Percentiles rank a stretch among this genome's conserved stretches.
Evolutionary conservation across 176 grass and related monocot species (phyloP).

Genomic region (Musa itinerans): DNA sequence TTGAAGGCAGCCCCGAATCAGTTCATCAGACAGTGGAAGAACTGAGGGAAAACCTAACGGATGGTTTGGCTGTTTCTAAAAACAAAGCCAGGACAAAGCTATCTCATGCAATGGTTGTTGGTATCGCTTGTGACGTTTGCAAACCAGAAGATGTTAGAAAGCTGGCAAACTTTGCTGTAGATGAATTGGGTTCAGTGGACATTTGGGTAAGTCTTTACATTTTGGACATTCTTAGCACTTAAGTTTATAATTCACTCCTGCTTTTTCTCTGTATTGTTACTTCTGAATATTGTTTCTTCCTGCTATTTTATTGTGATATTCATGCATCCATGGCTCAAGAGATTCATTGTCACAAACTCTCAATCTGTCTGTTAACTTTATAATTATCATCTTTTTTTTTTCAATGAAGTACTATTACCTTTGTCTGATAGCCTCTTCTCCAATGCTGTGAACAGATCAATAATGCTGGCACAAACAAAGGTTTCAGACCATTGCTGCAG

Average conservation of each 20-base stretch:
- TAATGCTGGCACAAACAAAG: conserved; percentile 98
- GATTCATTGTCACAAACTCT: neutral
- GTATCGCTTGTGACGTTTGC: conserved; percentile 86
- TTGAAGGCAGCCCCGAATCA: conserved; percentile 76
- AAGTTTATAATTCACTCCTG: neutral
- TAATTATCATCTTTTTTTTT: neutral
- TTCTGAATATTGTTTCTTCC: neutral
- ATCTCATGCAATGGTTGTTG: conserved; percentile 73
- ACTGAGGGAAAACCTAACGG: conserved; percentile 73
- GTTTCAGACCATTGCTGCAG: conserved; percentile 80
- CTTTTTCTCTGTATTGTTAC: too few species aligned
- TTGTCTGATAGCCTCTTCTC: conserved; percentile 20
- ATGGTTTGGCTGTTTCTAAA: conserved; percentile 59
- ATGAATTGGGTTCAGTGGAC: conserved; percentile 78
- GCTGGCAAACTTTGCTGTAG: conserved; percentile 61
- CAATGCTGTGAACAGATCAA: conserved; percentile 67
- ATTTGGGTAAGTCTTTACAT: conserved; percentile 74
- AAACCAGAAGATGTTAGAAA: conserved; percentile 87
- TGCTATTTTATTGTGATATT: too few species aligned
- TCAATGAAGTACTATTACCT: neutral
- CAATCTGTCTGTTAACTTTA: neutral
- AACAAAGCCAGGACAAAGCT: conserved; percentile 59
- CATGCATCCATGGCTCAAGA: neutral
- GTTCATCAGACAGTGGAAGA: conserved; percentile 75
- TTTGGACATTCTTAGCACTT: neutral